Percentiles rank a stretch among this genome's conserved stretches.
Evolutionary conservation across 495 filamentous ascomycete species (phyloP).

Genomic region (Podospora didyma): DNA sequence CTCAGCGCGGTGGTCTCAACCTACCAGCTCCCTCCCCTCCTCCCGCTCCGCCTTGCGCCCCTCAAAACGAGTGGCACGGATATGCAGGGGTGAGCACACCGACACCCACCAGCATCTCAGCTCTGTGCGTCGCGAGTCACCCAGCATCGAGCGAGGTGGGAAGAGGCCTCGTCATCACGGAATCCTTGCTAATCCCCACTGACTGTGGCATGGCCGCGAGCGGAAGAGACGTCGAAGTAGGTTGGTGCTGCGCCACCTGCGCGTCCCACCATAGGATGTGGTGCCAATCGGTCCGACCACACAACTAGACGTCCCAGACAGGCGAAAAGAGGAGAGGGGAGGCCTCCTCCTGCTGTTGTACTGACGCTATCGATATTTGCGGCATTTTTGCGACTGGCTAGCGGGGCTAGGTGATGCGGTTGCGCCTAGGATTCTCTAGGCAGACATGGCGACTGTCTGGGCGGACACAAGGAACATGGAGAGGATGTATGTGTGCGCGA

Average conservation of each 20-base stretch:
- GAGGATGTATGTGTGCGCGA: neutral
- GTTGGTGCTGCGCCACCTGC: neutral
- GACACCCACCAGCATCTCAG: neutral
- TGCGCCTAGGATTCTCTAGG: slow-evolving; percentile 1
- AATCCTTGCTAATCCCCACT: neutral
- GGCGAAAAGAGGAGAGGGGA: neutral
- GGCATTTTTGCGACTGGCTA: slow-evolving; percentile 1
- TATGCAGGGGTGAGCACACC: slow-evolving; percentile 2
- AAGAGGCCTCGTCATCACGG: slow-evolving; percentile 1
- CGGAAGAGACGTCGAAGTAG: slow-evolving; percentile 1
- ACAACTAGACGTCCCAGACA: neutral
- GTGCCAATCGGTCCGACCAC: neutral
- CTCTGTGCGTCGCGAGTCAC: slow-evolving; percentile 2
- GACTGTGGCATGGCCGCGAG: neutral
- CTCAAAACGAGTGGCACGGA: neutral
- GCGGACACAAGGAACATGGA: neutral
- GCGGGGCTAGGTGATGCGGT: neutral
- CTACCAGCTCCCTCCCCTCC: slow-evolving; percentile 1
- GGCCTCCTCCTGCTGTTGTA: neutral
- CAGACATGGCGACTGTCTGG: neutral
- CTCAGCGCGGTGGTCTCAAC: neutral
- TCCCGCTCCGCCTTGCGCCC: neutral
- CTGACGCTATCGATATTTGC: neutral
- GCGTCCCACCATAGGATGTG: neutral
- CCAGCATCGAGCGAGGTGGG: slow-evolving; percentile 1